Evolutionary conservation across 805 yeast genomes (phyloP).

Genomic region (Lipomyces kockii): DNA sequence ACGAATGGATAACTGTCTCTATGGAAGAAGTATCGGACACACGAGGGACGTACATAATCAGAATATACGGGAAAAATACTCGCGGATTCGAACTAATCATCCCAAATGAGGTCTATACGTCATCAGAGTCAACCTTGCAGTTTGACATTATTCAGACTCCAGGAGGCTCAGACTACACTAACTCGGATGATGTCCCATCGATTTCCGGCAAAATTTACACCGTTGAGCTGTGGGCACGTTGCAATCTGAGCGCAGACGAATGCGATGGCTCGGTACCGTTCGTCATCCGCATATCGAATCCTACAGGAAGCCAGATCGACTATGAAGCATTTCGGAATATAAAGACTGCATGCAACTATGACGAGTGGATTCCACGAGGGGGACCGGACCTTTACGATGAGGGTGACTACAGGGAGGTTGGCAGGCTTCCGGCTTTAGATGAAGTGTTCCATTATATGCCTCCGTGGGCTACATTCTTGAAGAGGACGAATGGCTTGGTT

Average conservation of each 20-base stretch:
- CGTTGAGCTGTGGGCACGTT: conserved; percentile 27
- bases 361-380: conserved; percentile 58
- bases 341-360: conserved; percentile 70
- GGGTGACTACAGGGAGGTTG: conserved; percentile 41
- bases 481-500: conserved; percentile 66
- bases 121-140: neutral
- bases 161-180: neutral
- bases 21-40: neutral
- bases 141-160: neutral
- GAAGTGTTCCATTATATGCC: conserved; percentile 75
- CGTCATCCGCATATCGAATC: conserved; percentile 9
- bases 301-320: conserved; percentile 2
- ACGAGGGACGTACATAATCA: conserved; percentile 7
- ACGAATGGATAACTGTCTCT: conserved; percentile 12
- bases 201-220: neutral
- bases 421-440: conserved; percentile 68
- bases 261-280: conserved; percentile 20
- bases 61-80: conserved; percentile 11
- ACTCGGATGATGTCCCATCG: neutral
- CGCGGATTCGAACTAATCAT: conserved; percentile 18
- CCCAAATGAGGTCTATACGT: conserved; percentile 10
- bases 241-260: conserved; percentile 14
- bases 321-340: conserved; percentile 9
- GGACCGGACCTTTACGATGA: neutral
- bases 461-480: conserved; percentile 65